phyloP scores from a whole-genome alignment of 2,329 filamentous ascomycete genomes.

The Dothistroma septosporum region DNA sequence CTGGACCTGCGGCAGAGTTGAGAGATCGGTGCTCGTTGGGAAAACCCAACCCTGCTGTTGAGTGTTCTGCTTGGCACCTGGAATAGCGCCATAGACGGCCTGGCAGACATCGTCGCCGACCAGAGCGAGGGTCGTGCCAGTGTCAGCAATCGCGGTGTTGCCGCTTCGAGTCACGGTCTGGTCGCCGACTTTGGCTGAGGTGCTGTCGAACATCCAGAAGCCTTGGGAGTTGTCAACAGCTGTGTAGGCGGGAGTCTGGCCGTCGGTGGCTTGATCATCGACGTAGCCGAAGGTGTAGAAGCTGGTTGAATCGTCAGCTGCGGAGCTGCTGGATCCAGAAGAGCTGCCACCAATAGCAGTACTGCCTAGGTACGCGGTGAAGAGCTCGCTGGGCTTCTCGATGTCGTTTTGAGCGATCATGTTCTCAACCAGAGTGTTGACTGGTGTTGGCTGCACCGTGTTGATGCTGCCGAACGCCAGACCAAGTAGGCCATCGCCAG shows the following conservation, averaged over 20 bases:
- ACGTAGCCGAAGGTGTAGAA: slow-evolving; percentile 74
- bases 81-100: slow-evolving; percentile 61
- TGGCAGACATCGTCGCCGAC: slow-evolving; percentile 58
- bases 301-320: slow-evolving; percentile 8
- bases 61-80: slow-evolving; percentile 46
- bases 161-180: slow-evolving; percentile 52
- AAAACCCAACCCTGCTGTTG: slow-evolving; percentile 54
- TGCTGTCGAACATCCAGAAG: slow-evolving; percentile 64
- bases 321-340: neutral
- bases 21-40: slow-evolving; percentile 50
- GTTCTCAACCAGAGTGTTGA: slow-evolving; percentile 63
- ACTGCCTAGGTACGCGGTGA: slow-evolving; percentile 61
- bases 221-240: slow-evolving; percentile 60
- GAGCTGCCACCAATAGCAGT: slow-evolving; percentile 43
- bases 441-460: slow-evolving; percentile 44
- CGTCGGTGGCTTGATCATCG: slow-evolving; percentile 55
- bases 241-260: slow-evolving; percentile 48
- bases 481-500: slow-evolving; percentile 62
- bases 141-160: slow-evolving; percentile 67
- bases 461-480: slow-evolving; percentile 52
- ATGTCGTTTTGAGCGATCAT: slow-evolving; percentile 59
- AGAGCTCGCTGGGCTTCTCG: slow-evolving; percentile 52
- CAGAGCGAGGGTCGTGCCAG: slow-evolving; percentile 64
- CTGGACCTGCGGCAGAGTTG: slow-evolving; percentile 57
- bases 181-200: slow-evolving; percentile 41